Percentiles rank a stretch among this genome's conserved stretches.
phyloP scores from a whole-genome alignment of 2,329 filamentous ascomycete species.

The Alternaria rosae region DNA sequence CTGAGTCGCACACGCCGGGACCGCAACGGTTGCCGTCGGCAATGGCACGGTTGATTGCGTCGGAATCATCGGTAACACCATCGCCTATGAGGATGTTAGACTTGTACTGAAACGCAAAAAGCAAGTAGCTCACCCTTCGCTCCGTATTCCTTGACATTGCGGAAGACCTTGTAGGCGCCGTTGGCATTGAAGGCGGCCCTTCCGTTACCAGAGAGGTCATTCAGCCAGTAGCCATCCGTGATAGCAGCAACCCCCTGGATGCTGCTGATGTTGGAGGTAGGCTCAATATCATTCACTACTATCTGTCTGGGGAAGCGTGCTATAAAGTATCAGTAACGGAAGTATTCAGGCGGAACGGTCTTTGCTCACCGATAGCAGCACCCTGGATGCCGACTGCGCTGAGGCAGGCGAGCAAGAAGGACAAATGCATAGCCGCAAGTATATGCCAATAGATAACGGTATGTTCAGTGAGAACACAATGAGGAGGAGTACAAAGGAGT shows the following conservation, averaged over 20 bases:
- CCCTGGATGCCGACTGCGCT: constrained; percentile 35
- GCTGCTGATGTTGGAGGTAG: background rate
- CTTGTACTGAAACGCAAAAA: background rate
- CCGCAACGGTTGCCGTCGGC: constrained; percentile 53
- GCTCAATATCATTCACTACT: background rate
- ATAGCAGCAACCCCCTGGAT: constrained; percentile 12
- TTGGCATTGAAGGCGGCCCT: constrained; percentile 50
- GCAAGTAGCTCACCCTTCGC: constrained; percentile 45
- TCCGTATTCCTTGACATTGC: constrained; percentile 56
- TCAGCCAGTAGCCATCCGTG: constrained; percentile 51
- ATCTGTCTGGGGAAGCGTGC: constrained; percentile 15
- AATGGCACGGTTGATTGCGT: constrained; percentile 62
- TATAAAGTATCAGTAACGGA: constrained; percentile 12
- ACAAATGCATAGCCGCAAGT: constrained; percentile 31
- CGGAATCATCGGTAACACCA: constrained; percentile 57
- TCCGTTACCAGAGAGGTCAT: constrained; percentile 53
- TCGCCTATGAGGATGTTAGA: constrained; percentile 40
- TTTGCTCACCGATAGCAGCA: constrained; percentile 26
- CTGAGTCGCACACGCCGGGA: constrained; percentile 53
- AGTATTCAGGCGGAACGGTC: background rate
- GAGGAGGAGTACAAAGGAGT: constrained; percentile 11
- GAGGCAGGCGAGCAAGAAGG: constrained; percentile 39
- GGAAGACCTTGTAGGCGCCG: constrained; percentile 51
- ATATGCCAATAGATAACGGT: background rate
- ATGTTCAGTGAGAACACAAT: constrained; percentile 7